Percentiles rank a stretch among this genome's conserved stretches.
These are phyloP conservation scores for Lachancea kluyveri DNA, from an alignment of 805 yeast genomes.

Conservation along the genomic window DNA sequence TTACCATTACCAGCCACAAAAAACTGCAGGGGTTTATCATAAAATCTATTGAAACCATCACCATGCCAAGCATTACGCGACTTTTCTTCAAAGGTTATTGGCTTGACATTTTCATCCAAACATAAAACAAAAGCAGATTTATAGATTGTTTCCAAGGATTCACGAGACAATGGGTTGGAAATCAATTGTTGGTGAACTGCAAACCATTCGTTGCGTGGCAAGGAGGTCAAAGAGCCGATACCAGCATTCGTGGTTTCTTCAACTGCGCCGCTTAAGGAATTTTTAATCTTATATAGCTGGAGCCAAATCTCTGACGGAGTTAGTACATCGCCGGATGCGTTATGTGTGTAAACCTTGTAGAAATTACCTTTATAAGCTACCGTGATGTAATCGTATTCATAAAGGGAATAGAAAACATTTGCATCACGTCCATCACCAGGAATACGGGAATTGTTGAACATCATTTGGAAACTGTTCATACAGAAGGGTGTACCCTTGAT, in stretches of 20 bases:
- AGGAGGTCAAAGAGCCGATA: constrained; percentile 73
- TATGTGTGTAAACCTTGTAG: constrained; percentile 68
- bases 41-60: constrained; percentile 84
- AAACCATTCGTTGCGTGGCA: constrained; percentile 81
- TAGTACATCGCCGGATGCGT: constrained; percentile 36
- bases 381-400: constrained; percentile 56
- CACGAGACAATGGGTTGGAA: constrained; percentile 54
- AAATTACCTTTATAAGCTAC: constrained; percentile 73
- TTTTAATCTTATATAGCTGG: constrained; percentile 53
- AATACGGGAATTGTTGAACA: constrained; percentile 85
- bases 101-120: constrained; percentile 58
- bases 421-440: constrained; percentile 65
- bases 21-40: constrained; percentile 86
- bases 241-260: constrained; percentile 33
- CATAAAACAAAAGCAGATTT: constrained; percentile 76
- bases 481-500: constrained; percentile 80
- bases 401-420: constrained; percentile 43
- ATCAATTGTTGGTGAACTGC: constrained; percentile 50
- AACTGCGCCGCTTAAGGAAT: constrained; percentile 30
- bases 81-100: constrained; percentile 76
- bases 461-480: constrained; percentile 85
- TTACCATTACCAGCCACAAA: constrained; percentile 75
- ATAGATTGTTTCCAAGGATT: constrained; percentile 60
- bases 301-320: constrained; percentile 44
- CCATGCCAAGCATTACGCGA: constrained; percentile 92